Base-by-base conservation (phyloP, 768 basidiomycete genomes). In the Mycena pura region DNA sequence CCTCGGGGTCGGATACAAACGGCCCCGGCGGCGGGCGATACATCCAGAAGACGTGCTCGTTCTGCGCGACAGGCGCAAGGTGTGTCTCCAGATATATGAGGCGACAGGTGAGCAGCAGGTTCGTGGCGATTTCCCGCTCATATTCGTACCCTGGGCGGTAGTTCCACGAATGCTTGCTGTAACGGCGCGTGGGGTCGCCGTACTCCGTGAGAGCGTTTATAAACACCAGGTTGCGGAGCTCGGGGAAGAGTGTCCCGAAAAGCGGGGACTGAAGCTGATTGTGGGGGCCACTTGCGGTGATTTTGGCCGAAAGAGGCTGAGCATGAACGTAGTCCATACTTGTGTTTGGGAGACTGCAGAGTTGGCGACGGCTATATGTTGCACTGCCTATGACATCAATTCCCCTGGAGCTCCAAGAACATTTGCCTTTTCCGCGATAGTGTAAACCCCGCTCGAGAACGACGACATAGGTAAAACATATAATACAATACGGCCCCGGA, bases 361-460 rank as follows among this genome's bases (percentile, higher is more conserved):
- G 1, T 71, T 87, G 27, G 79, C 84, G 0, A 83, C 85, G 2
- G 86, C 86, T 0, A 68, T 87, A n/a, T n/a, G n/a, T n/a, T n/a
- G n/a, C n/a, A n/a, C n/a, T n/a, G n/a, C n/a, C n/a, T n/a, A n/a
- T n/a, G n/a, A n/a, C n/a, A n/a, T n/a, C n/a, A n/a, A n/a, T n/a
- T n/a, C n/a, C n/a, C n/a, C n/a, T n/a, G n/a, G n/a, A n/a, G n/a
- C n/a, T n/a, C n/a, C n/a, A n/a, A n/a, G n/a, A n/a, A n/a, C n/a
- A n/a, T n/a, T n/a, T n/a, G n/a, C n/a, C n/a, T n/a, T n/a, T n/a
- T n/a, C n/a, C n/a, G n/a, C n/a, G n/a, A n/a, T n/a, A n/a, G n/a
- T n/a, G n/a, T n/a, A n/a, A n/a, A n/a, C n/a, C n/a, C n/a, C n/a
- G n/a, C n/a, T n/a, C n/a, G n/a, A n/a, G n/a, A n/a, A n/a, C n/a